These are phyloP conservation scores for Nigrospora oryzae DNA, from an alignment of 2,329 filamentous ascomycete species.

Conservation along the genomic window DNA sequence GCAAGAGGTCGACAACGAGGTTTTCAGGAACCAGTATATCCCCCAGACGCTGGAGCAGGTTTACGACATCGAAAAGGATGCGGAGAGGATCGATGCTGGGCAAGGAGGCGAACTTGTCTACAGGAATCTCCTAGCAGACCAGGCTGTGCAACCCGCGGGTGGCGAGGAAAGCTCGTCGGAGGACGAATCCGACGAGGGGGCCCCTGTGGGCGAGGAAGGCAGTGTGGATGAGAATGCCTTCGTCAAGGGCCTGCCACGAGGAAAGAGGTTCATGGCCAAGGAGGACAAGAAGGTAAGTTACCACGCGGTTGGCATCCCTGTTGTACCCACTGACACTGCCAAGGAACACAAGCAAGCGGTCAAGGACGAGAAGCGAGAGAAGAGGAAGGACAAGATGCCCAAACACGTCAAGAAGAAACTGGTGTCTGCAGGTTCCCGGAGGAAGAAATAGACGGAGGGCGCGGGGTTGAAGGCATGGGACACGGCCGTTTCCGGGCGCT, in stretches of 20 bases:
- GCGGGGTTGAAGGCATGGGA: neutral
- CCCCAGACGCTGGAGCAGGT: slow-evolving; percentile 93
- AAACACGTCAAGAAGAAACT: slow-evolving; percentile 93
- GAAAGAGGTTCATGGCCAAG: slow-evolving; percentile 85
- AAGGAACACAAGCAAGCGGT: slow-evolving; percentile 74
- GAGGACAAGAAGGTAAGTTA: slow-evolving; percentile 65
- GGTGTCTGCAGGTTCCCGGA: slow-evolving; percentile 52
- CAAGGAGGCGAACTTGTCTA: slow-evolving; percentile 76
- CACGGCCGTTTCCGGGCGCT: neutral
- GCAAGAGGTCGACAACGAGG: slow-evolving; percentile 75
- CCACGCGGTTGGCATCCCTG: neutral
- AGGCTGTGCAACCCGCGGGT: slow-evolving; percentile 35
- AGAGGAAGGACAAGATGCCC: slow-evolving; percentile 90
- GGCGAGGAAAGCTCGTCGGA: slow-evolving; percentile 26
- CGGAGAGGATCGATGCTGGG: slow-evolving; percentile 65
- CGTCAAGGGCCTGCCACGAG: slow-evolving; percentile 61
- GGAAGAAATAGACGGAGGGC: slow-evolving; percentile 44
- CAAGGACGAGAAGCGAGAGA: slow-evolving; percentile 92
- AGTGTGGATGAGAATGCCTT: slow-evolving; percentile 46
- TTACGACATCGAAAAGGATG: slow-evolving; percentile 90
- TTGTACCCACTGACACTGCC: slow-evolving; percentile 11
- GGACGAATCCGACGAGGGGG: slow-evolving; percentile 40
- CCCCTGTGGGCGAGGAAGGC: slow-evolving; percentile 31
- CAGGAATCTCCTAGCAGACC: slow-evolving; percentile 70
- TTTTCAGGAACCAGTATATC: slow-evolving; percentile 94